Evolutionary conservation across 2,329 filamentous ascomycete genomes (phyloP).

Genomic region (Aspergillus latus): DNA sequence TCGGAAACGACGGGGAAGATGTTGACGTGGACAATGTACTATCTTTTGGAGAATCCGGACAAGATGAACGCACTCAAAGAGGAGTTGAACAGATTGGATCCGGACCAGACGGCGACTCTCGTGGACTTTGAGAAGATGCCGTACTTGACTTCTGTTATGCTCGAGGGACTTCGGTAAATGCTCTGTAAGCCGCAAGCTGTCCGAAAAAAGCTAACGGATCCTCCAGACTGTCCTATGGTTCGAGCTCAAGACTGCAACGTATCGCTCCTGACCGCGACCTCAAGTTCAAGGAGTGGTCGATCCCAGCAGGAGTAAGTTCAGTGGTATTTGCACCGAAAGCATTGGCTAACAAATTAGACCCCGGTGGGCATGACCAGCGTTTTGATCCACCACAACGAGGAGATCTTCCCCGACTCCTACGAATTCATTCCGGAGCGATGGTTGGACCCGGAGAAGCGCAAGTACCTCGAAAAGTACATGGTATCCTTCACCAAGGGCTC

Average conservation of each 20-base stretch:
- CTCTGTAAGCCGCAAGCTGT: too few relatives aligned
- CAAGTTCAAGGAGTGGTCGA: conserved; percentile 31
- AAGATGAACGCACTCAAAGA: conserved; percentile 21
- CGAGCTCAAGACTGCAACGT: conserved; percentile 29
- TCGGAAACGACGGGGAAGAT: conserved; percentile 17
- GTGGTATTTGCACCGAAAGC: not conserved
- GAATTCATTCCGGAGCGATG: conserved; percentile 42
- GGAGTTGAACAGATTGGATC: conserved; percentile 21
- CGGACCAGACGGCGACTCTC: conserved; percentile 15
- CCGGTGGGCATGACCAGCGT: conserved; percentile 43
- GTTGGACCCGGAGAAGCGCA: conserved; percentile 32
- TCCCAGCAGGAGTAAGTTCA: conserved; percentile 31
- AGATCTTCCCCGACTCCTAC: conserved; percentile 37
- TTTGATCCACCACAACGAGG: conserved; percentile 37
- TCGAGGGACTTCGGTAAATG: conserved; percentile 29
- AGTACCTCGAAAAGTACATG: conserved; percentile 38
- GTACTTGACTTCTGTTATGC: conserved; percentile 30
- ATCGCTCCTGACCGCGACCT: conserved; percentile 29
- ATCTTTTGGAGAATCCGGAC: conserved; percentile 15
- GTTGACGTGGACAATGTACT: conserved; percentile 14
- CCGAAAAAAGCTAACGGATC: not conserved
- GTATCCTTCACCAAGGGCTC: conserved; percentile 45
- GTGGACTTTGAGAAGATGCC: conserved; percentile 31
- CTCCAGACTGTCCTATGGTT: conserved; percentile 23
- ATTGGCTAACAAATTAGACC: conserved; percentile 20